Conservation (phyloP, 768 basidiomycete genomes). For the Termitomyces bulborhizus region DNA sequence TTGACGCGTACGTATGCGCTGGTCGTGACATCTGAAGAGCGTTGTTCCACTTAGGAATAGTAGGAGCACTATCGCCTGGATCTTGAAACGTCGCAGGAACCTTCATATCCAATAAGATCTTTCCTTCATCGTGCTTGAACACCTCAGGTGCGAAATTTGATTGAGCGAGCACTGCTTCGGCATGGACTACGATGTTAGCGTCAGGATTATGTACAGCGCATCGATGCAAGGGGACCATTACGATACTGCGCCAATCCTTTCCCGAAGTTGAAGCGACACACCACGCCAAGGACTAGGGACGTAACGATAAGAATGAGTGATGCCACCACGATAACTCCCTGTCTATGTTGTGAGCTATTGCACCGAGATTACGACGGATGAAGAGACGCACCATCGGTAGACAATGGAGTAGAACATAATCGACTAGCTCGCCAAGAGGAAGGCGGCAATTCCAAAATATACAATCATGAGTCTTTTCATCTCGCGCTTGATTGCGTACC, state of each 20-base stretch:
- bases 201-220: neutral
- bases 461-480: conserved; percentile 30
- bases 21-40: neutral
- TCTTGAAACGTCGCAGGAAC: conserved; percentile 1
- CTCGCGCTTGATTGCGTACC: conserved; percentile 46
- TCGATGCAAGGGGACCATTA: conserved; percentile 27
- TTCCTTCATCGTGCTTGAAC: conserved; percentile 28
- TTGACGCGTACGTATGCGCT: neutral
- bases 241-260: conserved; percentile 51
- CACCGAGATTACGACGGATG: neutral
- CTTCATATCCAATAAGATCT: conserved; percentile 8
- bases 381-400: conserved; percentile 34
- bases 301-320: conserved; percentile 37
- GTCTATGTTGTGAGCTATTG: neutral
- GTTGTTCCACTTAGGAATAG: neutral
- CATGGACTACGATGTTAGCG: conserved; percentile 25
- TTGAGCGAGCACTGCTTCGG: conserved; percentile 30
- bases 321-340: conserved; percentile 39
- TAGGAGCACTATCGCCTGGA: neutral
- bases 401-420: conserved; percentile 42
- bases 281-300: conserved; percentile 37
- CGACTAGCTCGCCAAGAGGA: conserved; percentile 31
- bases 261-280: conserved; percentile 48
- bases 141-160: conserved; percentile 32
- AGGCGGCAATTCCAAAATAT: conserved; percentile 36